Base-by-base conservation (phyloP, 2,329 filamentous ascomycete genomes). In the Penicillium sp. region DNA sequence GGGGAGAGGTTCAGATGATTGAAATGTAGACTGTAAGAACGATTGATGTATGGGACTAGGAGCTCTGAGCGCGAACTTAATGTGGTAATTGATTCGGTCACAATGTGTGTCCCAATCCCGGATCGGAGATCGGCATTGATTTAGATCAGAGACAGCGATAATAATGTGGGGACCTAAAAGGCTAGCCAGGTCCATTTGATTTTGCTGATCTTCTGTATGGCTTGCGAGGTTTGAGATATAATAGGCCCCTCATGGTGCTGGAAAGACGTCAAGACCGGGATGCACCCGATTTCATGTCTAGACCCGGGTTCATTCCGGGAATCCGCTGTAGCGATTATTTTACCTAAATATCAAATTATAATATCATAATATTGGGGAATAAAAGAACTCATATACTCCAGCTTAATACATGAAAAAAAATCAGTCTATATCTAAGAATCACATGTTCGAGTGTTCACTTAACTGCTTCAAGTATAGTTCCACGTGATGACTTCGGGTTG, bases 201-300 rank as follows among this genome's bases (percentile, higher is more conserved):
- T 46, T 51, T 26, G 40, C 47, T 43, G 44, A 50, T 42, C 20
- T 23, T 37, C 18, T 53, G 14, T 8, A 31, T 31, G 20, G 46
- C 26, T 57, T 57, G 41, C 20, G 45, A 54, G 27, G 41, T 14
- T 40, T 9, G 27, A 5, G 20, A 48, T 33, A 18, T 25, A 12
- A 48, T 7, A 26, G 22, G 29, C 33, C 46, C 46, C 46, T 40
- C 23, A 27, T 15, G 26, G 18, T 27, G 2, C 37, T 20, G 18
- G 33, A 37, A 37, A 42, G 57, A 57, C 61, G 58, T 57, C 58
- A 59, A 63, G 20, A 15, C 31, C 61, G 60, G 61, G 14, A 58
- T 47, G 35, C 50, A 61, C 60, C 60, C 61, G 61, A 40, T 12
- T 33, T 15, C 6, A 27, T 26, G 40, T 20, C 22, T n/a, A 25